Evolutionary conservation across 1,284 basidiomycete species (phyloP).

Genomic region (Puccinia polysora): DNA sequence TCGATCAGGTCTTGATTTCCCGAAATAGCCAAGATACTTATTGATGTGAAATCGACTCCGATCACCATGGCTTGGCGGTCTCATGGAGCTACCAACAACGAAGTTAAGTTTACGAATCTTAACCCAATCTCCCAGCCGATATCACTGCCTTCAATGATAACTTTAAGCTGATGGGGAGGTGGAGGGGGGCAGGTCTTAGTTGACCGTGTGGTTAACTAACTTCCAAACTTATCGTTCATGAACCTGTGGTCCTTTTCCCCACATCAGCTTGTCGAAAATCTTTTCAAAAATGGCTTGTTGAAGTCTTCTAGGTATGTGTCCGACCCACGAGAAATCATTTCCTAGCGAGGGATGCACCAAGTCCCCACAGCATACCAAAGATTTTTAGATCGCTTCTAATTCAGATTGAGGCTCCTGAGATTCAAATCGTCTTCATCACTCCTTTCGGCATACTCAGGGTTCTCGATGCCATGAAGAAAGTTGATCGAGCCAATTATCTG

Average conservation of each 20-base stretch:
- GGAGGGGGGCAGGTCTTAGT: no score
- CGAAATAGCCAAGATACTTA: no score
- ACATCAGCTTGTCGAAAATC: constrained; percentile 23
- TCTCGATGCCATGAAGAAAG: constrained; percentile 64
- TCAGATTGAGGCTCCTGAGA: not conserved
- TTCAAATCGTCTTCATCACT: not conserved
- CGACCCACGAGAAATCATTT: no score
- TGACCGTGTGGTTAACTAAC: no score
- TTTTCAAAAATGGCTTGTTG: constrained; percentile 23
- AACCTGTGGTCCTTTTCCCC: not conserved
- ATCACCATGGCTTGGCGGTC: constrained; percentile 39
- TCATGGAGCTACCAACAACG: constrained; percentile 23
- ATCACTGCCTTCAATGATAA: not conserved
- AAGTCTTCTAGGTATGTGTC: constrained; percentile 1
- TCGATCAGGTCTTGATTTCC: no score
- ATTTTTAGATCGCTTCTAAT: not conserved
- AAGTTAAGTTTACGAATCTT: no score
- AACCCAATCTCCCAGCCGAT: not conserved
- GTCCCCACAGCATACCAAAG: not conserved
- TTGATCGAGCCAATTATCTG: constrained; percentile 60
- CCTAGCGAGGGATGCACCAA: no score
- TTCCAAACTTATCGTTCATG: no score
- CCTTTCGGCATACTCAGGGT: constrained; percentile 28
- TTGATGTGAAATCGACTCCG: no score
- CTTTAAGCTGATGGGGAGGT: not conserved